Percentiles rank a stretch among this genome's conserved stretches.
Conservation (phyloP, 805 yeast species). For the Candida montana region DNA sequence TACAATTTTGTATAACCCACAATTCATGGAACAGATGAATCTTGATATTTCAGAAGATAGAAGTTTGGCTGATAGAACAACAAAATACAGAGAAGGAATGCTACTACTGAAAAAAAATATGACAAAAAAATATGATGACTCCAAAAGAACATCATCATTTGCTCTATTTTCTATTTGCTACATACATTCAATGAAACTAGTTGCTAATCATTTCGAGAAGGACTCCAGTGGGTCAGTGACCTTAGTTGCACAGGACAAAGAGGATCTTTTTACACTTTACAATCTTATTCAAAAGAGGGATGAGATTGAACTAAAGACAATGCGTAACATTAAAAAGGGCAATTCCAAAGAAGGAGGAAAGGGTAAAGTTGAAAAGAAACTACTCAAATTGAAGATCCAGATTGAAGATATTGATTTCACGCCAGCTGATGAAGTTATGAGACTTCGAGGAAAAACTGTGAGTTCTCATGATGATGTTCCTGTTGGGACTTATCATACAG, state of each 20-base stretch:
- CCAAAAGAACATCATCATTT: background rate
- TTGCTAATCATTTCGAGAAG: constrained; percentile 44
- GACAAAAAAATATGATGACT: background rate
- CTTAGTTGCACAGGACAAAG: constrained; percentile 78
- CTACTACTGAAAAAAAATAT: too few relatives aligned
- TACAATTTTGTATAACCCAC: too few relatives aligned
- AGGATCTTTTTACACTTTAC: constrained; percentile 85
- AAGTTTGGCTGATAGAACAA: too few relatives aligned
- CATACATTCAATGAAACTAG: constrained; percentile 47
- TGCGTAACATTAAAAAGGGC: constrained; percentile 49
- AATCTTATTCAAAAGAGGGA: constrained; percentile 77
- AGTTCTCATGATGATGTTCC: constrained; percentile 70
- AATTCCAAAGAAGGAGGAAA: constrained; percentile 15
- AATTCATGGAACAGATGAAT: too few relatives aligned
- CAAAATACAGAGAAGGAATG: too few relatives aligned
- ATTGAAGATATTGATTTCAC: constrained; percentile 74
- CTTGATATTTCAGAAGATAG: too few relatives aligned
- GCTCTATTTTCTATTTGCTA: background rate
- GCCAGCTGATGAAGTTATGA: constrained; percentile 67
- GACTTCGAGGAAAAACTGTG: constrained; percentile 75
- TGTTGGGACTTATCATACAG: constrained; percentile 81
- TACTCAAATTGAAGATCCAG: constrained; percentile 52
- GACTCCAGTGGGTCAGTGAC: constrained; percentile 63
- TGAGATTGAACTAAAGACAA: constrained; percentile 62
- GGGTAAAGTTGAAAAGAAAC: constrained; percentile 41